Conservation (phyloP, 75 land plant species). For the Azolla pinnata region DNA sequence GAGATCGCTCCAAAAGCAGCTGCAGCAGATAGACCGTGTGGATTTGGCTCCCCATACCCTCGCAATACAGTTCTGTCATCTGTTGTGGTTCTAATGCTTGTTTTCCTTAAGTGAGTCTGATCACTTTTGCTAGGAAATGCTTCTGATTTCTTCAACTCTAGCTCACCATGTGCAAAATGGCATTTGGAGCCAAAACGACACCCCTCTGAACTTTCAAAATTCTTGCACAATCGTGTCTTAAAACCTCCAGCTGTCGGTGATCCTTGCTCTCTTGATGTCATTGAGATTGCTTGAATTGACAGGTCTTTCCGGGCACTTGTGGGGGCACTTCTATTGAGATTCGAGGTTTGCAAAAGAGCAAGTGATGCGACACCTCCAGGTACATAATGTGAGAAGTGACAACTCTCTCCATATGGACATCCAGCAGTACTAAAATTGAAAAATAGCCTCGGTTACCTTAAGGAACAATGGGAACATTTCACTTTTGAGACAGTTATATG, state of each 20-base stretch:
- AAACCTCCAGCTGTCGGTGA: constrained; percentile 18
- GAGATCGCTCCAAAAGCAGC: constrained; percentile 57
- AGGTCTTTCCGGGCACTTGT: background rate
- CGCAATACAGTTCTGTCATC: background rate
- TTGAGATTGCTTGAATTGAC: background rate
- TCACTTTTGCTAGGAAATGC: background rate
- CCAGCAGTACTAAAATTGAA: constrained; percentile 93
- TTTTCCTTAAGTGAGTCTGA: too few relatives aligned
- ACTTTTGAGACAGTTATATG: too few relatives aligned
- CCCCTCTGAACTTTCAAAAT: constrained; percentile 48
- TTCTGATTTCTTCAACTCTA: constrained; percentile 44
- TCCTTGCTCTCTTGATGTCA: constrained; percentile 20
- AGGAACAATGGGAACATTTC: too few relatives aligned
- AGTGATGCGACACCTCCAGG: constrained; percentile 60
- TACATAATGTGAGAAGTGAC: constrained; percentile 79
- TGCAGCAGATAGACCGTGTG: constrained; percentile 38
- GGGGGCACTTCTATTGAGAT: background rate
- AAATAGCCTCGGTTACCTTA: too few relatives aligned
- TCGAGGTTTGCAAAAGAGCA: constrained; percentile 18
- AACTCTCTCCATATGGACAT: constrained; percentile 89
- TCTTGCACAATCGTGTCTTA: constrained; percentile 56
- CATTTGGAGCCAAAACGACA: constrained; percentile 73
- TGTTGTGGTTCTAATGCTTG: constrained; percentile 1
- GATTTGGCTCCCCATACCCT: constrained; percentile 15
- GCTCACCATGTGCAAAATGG: constrained; percentile 77